A percentile compares a stretch with the other conserved stretches of the same genome.
phyloP scores from a whole-genome alignment of 768 basidiomycete genomes.

The Hygrocybe punicea region DNA sequence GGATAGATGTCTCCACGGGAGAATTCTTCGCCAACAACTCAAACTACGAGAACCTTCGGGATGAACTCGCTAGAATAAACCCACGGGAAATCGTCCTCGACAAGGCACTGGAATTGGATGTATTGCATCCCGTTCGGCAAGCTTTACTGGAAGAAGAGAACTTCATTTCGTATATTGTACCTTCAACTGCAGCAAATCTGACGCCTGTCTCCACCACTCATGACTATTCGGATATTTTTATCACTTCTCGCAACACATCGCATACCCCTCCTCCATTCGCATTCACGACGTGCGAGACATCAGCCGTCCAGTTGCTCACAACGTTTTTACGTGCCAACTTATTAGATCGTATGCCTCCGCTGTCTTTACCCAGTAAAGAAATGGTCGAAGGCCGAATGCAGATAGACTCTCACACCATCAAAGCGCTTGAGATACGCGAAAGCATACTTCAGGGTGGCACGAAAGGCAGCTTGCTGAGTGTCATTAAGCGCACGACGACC shows the following conservation, averaged over 20 bases:
- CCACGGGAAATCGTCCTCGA: constrained; percentile 82
- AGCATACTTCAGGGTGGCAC: constrained; percentile 66
- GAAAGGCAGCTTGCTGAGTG: constrained; percentile 70
- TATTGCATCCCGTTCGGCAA: constrained; percentile 46
- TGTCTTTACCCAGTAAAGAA: constrained; percentile 59
- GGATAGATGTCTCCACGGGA: constrained; percentile 93
- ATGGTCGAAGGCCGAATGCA: constrained; percentile 63
- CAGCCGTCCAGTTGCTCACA: constrained; percentile 61
- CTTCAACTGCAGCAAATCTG: neutral
- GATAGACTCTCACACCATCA: constrained; percentile 84
- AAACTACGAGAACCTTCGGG: constrained; percentile 54
- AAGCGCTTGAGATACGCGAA: constrained; percentile 83
- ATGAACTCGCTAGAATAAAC: constrained; percentile 76
- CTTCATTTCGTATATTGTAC: constrained; percentile 49
- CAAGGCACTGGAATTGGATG: constrained; percentile 32
- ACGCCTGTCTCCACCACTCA: neutral
- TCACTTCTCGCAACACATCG: neutral
- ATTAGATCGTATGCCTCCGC: constrained; percentile 71
- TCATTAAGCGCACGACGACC: constrained; percentile 74
- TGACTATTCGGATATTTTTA: neutral
- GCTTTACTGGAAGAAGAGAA: constrained; percentile 52
- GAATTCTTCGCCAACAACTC: constrained; percentile 81
- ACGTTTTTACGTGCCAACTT: constrained; percentile 63
- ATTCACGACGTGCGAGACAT: constrained; percentile 43
- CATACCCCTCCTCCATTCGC: constrained; percentile 5